Conservation (phyloP, 139 green algal genomes). For the Chlorella sp. region DNA sequence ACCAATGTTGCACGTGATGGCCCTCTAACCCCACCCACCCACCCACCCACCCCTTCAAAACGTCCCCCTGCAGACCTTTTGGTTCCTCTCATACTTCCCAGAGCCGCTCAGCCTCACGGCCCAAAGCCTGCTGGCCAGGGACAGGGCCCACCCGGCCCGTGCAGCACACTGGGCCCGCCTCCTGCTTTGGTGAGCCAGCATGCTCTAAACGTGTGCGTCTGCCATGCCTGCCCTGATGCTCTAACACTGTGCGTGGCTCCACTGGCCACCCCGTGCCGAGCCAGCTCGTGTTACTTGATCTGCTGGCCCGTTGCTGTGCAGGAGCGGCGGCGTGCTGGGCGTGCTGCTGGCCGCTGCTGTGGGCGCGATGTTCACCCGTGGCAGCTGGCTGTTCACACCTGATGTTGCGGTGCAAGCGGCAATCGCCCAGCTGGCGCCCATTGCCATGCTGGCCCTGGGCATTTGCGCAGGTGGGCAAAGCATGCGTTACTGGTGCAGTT, state of each 20-base stretch:
- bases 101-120: conserved; percentile 74
- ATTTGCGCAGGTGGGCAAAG: conserved; percentile 41
- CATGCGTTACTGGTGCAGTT: too few relatives aligned
- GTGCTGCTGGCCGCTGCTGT: conserved; percentile 44
- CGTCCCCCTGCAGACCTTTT: conserved; percentile 67
- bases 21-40: too few relatives aligned
- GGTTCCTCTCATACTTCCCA: conserved; percentile 74
- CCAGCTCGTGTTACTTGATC: too few relatives aligned
- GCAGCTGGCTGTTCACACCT: conserved; percentile 53
- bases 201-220: background rate
- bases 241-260: too few relatives aligned
- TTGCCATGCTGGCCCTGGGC: conserved; percentile 40
- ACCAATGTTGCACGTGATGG: too few relatives aligned
- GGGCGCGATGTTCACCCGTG: conserved; percentile 30
- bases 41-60: too few relatives aligned
- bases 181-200: conserved; percentile 35
- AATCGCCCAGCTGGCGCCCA: conserved; percentile 32
- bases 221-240: background rate
- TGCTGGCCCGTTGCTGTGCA: background rate
- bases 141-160: conserved; percentile 27
- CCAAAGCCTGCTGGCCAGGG: conserved; percentile 69
- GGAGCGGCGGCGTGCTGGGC: conserved; percentile 30
- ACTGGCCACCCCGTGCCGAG: too few relatives aligned
- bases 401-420: conserved; percentile 44
- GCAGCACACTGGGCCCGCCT: conserved; percentile 35